These are phyloP conservation scores for Dactylellina leptospora DNA, from an alignment of 2,329 filamentous ascomycete species.

Conservation along the genomic window DNA sequence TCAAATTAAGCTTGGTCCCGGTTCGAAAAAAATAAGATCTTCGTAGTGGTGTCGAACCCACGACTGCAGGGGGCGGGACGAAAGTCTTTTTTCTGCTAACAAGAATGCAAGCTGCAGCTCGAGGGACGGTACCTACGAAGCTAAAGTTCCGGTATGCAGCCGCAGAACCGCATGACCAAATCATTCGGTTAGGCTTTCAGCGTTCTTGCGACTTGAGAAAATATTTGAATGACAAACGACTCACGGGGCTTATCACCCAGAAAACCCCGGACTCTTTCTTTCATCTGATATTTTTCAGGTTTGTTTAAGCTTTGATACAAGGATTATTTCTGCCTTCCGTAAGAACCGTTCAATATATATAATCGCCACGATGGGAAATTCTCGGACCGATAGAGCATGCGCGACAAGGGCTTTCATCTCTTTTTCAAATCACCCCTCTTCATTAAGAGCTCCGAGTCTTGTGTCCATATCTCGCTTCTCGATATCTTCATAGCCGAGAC, in stretches of 20 bases:
- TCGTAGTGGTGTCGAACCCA: constrained; percentile 24
- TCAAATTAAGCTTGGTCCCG: constrained; percentile 30
- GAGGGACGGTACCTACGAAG: constrained; percentile 26
- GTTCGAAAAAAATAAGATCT: constrained; percentile 39
- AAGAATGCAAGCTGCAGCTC: constrained; percentile 46
- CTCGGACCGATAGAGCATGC: constrained; percentile 36
- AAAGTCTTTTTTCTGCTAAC: constrained; percentile 33
- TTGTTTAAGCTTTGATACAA: constrained; percentile 20
- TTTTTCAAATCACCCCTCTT: constrained; percentile 32
- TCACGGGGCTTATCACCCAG: constrained; percentile 32
- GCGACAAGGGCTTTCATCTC: constrained; percentile 33
- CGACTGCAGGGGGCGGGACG: constrained; percentile 53
- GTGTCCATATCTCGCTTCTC: constrained; percentile 33
- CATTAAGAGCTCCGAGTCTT: constrained; percentile 37
- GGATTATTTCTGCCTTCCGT: constrained; percentile 29
- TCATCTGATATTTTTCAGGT: constrained; percentile 49
- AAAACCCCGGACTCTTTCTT: constrained; percentile 15
- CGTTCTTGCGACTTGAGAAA: constrained; percentile 30
- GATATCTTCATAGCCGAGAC: constrained; percentile 25
- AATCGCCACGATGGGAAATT: constrained; percentile 44
- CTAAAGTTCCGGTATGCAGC: constrained; percentile 43
- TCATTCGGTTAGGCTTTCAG: constrained; percentile 43
- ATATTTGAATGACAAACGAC: constrained; percentile 25
- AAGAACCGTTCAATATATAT: constrained; percentile 42
- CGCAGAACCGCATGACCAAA: constrained; percentile 52